These are phyloP conservation scores for Penicillium sp. DNA, from an alignment of 2,329 filamentous ascomycete genomes.

Conservation along the genomic window DNA sequence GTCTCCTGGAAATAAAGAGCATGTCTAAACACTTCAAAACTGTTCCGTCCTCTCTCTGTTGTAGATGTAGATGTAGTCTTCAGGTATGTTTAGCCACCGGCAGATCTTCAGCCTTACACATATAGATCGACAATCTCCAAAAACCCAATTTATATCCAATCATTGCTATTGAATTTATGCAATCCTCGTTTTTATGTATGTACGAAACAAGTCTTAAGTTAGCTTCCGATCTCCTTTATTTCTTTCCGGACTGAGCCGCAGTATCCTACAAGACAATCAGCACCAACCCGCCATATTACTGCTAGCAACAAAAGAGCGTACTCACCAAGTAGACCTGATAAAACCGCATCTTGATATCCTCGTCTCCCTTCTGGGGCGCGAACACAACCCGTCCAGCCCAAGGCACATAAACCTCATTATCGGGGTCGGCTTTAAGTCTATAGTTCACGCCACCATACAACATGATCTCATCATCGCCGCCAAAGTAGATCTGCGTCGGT, in stretches of 20 bases:
- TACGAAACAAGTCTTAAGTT: background rate
- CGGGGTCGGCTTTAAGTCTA: constrained; percentile 28
- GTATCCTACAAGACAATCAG: constrained; percentile 26
- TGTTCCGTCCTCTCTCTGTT: constrained; percentile 9
- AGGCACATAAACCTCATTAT: constrained; percentile 33
- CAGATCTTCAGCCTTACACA: background rate
- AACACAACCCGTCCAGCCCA: constrained; percentile 39
- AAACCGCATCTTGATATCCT: constrained; percentile 34
- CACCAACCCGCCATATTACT: background rate
- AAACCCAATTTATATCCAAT: background rate
- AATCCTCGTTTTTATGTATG: background rate
- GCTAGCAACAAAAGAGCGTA: background rate
- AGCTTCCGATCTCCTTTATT: constrained; percentile 15
- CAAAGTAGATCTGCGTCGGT: constrained; percentile 31
- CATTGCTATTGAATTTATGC: background rate
- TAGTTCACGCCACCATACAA: constrained; percentile 37
- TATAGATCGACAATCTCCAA: background rate
- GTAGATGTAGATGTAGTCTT: constrained; percentile 7
- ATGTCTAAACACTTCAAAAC: constrained; percentile 27
- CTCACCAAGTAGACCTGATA: constrained; percentile 42
- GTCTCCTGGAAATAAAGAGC: constrained; percentile 32
- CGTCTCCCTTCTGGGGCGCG: constrained; percentile 18
- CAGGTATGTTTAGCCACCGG: background rate
- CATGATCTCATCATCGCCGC: constrained; percentile 35
- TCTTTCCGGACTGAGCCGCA: constrained; percentile 33